Base-by-base conservation (phyloP, 148 eudicot genomes). In the Camellia sinensis region DNA sequence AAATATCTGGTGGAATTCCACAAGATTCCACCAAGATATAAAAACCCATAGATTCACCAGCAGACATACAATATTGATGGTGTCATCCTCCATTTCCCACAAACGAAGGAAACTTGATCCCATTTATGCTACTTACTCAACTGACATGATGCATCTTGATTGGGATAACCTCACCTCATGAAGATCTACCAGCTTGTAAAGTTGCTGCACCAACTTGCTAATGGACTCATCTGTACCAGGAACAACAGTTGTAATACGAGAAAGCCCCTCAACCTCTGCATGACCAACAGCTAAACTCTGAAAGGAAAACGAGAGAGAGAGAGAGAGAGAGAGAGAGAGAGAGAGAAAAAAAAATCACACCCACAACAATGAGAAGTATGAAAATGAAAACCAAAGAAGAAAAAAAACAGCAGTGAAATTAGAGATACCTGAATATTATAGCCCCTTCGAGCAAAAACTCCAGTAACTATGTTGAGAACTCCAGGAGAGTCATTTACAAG, bases 211-310 rank as follows among this genome's bases (percentile, higher is more conserved):
- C 89, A 95, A 85, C 84, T 93, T 93, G 76, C 88, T 83, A 78
- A 95, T 93, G 57, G 92, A 86, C 76, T 91, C 96, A 79, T 95
- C 94, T 66, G 93, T 95, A 77, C 97, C 98, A 80, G 98, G 93
- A 84, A 95, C 85, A 67, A 95, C 98, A 67, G 98, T 95, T 84
- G 98, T 95, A 75, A 95, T 90, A 81, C 97, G 96, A 79, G 98
- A 95, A 80, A 93, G 73, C 57, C 98, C 98, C 83, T 91, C 91
- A 73, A 57, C 83, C 78, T 93, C 98, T 44, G 98, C 91, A 82
- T 90, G 90, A 68, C 98, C 98, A 67, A 91, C 98, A 80, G 97
- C 98, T 63, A 94, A 91, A 89, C 97, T 94, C 97, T 94, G 86
- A 63, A 67, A 54, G 43, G 68, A 29, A 29, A 29, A 29, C 37